phyloP scores from a whole-genome alignment of 495 filamentous ascomycete genomes.

The Tuber microsphaerosporum region DNA sequence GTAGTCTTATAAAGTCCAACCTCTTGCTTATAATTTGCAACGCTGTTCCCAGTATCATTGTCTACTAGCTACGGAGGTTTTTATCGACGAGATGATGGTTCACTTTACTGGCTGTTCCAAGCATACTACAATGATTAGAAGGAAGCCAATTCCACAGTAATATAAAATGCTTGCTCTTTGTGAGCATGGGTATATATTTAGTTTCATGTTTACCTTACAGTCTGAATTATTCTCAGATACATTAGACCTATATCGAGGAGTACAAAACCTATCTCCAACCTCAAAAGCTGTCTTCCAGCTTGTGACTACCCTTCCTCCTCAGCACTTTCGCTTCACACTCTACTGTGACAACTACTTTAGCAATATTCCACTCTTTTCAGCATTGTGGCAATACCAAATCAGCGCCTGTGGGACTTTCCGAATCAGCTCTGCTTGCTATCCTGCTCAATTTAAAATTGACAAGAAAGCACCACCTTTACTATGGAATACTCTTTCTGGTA shows the following conservation, averaged over 20 bases:
- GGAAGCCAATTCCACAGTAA: not conserved
- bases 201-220: slow-evolving; percentile 12
- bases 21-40: slow-evolving; percentile 7
- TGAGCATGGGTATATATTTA: slow-evolving; percentile 12
- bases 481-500: not conserved
- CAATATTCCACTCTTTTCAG: slow-evolving; percentile 7
- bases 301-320: not conserved
- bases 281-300: not conserved
- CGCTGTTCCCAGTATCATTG: not conserved
- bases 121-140: not conserved
- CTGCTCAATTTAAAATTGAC: not conserved
- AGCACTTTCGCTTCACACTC: slow-evolving; percentile 2
- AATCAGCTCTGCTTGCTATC: slow-evolving; percentile 4
- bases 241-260: not conserved
- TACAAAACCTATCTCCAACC: not conserved
- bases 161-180: slow-evolving; percentile 20
- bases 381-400: not conserved
- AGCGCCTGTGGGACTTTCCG: slow-evolving; percentile 8
- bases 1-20: slow-evolving; percentile 4
- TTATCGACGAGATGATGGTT: slow-evolving; percentile 17
- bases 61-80: not conserved
- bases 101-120: slow-evolving; percentile 3
- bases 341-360: slow-evolving; percentile 25
- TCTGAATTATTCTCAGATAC: not conserved
- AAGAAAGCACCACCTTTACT: not conserved